phyloP scores from a whole-genome alignment of 352 stramenopile genomes.

The Elongisporangium prolatum region DNA sequence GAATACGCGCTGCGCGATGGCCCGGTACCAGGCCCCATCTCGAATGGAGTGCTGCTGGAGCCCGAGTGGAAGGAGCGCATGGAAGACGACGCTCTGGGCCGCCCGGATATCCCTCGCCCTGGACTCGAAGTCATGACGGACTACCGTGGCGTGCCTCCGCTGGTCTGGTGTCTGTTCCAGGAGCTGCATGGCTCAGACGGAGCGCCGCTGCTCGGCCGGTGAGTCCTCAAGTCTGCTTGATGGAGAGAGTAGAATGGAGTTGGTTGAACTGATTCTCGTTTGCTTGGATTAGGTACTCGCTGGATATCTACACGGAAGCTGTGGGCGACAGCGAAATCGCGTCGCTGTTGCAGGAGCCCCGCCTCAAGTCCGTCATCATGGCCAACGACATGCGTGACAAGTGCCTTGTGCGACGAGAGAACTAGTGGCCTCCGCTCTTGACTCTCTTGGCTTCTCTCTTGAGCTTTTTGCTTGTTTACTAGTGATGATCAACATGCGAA shows the following conservation, averaged over 20 bases:
- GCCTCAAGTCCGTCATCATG: constrained; percentile 35
- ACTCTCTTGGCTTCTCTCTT: no score
- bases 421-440: background rate
- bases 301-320: constrained; percentile 27
- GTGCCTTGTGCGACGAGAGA: constrained; percentile 22
- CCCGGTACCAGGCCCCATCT: constrained; percentile 45
- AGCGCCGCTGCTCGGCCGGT: constrained; percentile 28
- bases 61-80: constrained; percentile 40
- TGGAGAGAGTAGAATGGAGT: background rate
- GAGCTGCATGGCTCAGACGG: constrained; percentile 53
- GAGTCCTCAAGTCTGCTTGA: constrained; percentile 1
- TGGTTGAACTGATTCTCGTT: background rate
- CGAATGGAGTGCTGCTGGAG: constrained; percentile 48
- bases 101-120: constrained; percentile 31
- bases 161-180: constrained; percentile 64
- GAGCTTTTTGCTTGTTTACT: background rate
- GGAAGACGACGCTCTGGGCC: constrained; percentile 15
- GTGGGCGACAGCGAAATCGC: constrained; percentile 17
- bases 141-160: constrained; percentile 69
- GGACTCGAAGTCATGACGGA: constrained; percentile 43
- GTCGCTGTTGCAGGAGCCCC: constrained; percentile 30
- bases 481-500: background rate
- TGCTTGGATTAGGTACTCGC: constrained; percentile 14
- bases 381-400: constrained; percentile 39
- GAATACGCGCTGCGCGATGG: constrained; percentile 40